Conservation (phyloP, 257 asterid genomes). For the Coffea canephora region DNA sequence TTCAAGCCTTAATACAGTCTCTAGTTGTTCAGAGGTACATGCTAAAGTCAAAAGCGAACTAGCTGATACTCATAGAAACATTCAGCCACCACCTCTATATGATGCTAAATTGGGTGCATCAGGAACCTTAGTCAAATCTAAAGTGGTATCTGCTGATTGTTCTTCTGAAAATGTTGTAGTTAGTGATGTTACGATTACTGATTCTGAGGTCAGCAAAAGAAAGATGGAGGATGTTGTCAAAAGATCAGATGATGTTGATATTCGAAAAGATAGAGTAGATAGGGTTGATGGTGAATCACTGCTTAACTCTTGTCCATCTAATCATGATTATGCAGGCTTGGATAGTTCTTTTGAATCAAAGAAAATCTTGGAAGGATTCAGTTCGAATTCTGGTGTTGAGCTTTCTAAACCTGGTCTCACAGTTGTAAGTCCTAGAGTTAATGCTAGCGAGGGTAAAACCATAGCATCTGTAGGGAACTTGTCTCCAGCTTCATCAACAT, state of each 20-base stretch:
- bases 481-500: conserved; percentile 36
- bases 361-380: conserved; percentile 41
- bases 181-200: conserved; percentile 26
- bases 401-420: conserved; percentile 37
- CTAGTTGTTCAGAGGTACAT: conserved; percentile 40
- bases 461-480: conserved; percentile 48
- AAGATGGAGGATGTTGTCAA: conserved; percentile 41
- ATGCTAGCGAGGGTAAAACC: conserved; percentile 46
- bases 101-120: conserved; percentile 33
- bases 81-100: conserved; percentile 28
- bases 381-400: conserved; percentile 49
- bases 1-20: conserved; percentile 33
- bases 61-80: conserved; percentile 31
- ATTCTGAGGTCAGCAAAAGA: conserved; percentile 35
- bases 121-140: conserved; percentile 34
- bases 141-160: conserved; percentile 33
- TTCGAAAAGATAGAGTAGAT: conserved; percentile 34
- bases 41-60: conserved; percentile 45
- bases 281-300: conserved; percentile 46
- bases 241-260: conserved; percentile 29
- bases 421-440: conserved; percentile 35
- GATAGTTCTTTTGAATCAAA: conserved; percentile 51
- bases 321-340: conserved; percentile 38
- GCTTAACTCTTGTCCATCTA: conserved; percentile 32
- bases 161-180: conserved; percentile 39